phyloP scores from a whole-genome alignment of 2,329 filamentous ascomycete species.

The Penicillium sp. region DNA sequence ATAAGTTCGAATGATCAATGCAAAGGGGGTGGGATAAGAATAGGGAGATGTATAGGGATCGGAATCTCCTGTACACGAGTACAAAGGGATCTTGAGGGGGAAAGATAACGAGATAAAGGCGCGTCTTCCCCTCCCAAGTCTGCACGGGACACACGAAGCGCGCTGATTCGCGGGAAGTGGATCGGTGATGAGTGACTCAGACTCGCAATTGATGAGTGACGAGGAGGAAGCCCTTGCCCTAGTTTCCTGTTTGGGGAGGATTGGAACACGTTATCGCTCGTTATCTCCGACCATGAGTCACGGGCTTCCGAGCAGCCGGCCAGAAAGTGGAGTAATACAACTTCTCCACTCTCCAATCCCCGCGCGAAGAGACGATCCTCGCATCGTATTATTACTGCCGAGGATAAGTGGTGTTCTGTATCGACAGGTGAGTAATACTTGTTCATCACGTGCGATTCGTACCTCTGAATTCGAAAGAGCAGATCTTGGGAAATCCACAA shows the following conservation, averaged over 20 bases:
- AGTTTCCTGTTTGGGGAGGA: conserved; percentile 19
- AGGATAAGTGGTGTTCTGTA: neutral
- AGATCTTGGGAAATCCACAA: no score
- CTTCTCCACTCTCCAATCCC: conserved; percentile 16
- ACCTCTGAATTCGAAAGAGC: no score
- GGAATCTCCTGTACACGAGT: neutral
- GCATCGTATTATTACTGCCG: neutral
- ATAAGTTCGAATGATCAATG: neutral
- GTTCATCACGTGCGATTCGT: no score
- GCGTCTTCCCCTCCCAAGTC: conserved; percentile 20
- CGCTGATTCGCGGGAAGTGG: conserved; percentile 31
- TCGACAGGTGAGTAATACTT: no score
- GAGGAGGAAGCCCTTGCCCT: conserved; percentile 32
- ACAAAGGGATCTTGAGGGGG: conserved; percentile 16
- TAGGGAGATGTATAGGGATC: conserved; percentile 13
- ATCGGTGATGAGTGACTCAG: neutral
- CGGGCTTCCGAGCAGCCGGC: conserved; percentile 8
- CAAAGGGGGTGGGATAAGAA: conserved; percentile 10
- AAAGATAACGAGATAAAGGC: conserved; percentile 29
- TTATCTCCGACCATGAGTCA: conserved; percentile 27
- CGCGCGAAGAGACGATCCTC: conserved; percentile 5
- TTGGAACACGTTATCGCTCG: neutral
- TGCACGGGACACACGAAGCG: conserved; percentile 28
- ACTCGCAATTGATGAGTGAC: neutral
- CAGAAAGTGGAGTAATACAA: conserved; percentile 21